Evolutionary conservation across 2,329 filamentous ascomycete genomes (phyloP).

Genomic region (Sclerotinia borealis): DNA sequence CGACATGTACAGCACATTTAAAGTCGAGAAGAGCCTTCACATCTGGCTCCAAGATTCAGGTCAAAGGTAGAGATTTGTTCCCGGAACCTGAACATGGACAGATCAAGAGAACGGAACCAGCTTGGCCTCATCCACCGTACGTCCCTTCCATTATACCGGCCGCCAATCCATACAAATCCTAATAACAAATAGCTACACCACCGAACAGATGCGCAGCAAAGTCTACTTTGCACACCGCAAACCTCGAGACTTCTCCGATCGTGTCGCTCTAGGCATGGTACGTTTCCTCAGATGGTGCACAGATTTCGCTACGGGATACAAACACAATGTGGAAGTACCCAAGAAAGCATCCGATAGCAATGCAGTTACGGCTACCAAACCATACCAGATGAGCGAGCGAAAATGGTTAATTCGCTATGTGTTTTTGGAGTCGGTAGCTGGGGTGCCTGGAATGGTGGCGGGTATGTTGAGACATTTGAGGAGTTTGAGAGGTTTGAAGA

Average conservation of each 20-base stretch:
- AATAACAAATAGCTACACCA: constrained; percentile 53
- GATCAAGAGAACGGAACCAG: constrained; percentile 56
- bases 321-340: constrained; percentile 54
- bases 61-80: constrained; percentile 27
- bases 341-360: constrained; percentile 40
- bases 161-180: background rate
- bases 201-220: constrained; percentile 66
- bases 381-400: constrained; percentile 67
- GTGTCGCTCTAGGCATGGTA: constrained; percentile 70
- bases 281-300: constrained; percentile 71
- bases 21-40: constrained; percentile 25
- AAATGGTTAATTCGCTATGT: constrained; percentile 90
- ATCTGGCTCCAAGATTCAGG: constrained; percentile 23
- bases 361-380: constrained; percentile 42
- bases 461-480: constrained; percentile 89
- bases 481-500: constrained; percentile 75
- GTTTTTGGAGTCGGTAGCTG: constrained; percentile 91
- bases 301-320: constrained; percentile 75
- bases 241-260: constrained; percentile 68
- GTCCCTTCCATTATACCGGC: background rate
- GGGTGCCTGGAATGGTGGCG: constrained; percentile 93
- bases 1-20: constrained; percentile 16
- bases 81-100: constrained; percentile 28
- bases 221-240: constrained; percentile 73
- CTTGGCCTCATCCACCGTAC: constrained; percentile 49